These are phyloP conservation scores for Ceratocystis diversiconidia DNA, from an alignment of 2,329 filamentous ascomycete species.

Conservation along the genomic window DNA sequence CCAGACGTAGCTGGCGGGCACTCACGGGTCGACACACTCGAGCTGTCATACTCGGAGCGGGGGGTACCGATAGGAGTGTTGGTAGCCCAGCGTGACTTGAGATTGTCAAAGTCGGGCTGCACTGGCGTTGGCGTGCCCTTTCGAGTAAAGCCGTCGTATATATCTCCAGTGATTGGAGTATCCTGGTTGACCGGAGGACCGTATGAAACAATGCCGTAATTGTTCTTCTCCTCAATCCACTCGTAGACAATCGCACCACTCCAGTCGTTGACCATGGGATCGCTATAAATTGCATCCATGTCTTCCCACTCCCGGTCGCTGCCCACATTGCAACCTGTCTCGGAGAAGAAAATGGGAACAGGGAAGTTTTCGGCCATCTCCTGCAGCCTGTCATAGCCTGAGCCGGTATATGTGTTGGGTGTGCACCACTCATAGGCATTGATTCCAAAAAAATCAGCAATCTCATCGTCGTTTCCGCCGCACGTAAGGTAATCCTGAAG, in stretches of 20 bases:
- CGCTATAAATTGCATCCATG: constrained; percentile 61
- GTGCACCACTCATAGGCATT: constrained; percentile 80
- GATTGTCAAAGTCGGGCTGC: constrained; percentile 62
- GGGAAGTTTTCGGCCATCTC: constrained; percentile 53
- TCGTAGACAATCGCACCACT: constrained; percentile 78
- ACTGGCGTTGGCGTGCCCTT: constrained; percentile 61
- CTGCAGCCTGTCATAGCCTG: constrained; percentile 59
- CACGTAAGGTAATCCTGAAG: constrained; percentile 64
- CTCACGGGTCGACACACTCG: constrained; percentile 44
- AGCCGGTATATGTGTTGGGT: constrained; percentile 38
- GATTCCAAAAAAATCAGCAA: constrained; percentile 69
- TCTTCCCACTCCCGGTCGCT: constrained; percentile 52
- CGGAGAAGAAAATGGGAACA: constrained; percentile 80
- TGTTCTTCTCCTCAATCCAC: constrained; percentile 73
- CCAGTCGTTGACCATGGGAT: constrained; percentile 54
- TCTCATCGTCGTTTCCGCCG: constrained; percentile 52
- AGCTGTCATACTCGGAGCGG: constrained; percentile 49
- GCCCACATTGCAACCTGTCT: constrained; percentile 64
- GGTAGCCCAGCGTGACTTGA: constrained; percentile 62
- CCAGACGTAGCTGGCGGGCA: constrained; percentile 57
- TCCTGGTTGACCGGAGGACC: constrained; percentile 42
- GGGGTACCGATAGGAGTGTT: constrained; percentile 55
- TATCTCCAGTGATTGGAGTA: constrained; percentile 30
- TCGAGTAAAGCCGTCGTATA: constrained; percentile 53
- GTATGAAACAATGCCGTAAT: constrained; percentile 71